phyloP scores from a whole-genome alignment of 2,329 filamentous ascomycete species.

The Clonostachys chloroleuca region DNA sequence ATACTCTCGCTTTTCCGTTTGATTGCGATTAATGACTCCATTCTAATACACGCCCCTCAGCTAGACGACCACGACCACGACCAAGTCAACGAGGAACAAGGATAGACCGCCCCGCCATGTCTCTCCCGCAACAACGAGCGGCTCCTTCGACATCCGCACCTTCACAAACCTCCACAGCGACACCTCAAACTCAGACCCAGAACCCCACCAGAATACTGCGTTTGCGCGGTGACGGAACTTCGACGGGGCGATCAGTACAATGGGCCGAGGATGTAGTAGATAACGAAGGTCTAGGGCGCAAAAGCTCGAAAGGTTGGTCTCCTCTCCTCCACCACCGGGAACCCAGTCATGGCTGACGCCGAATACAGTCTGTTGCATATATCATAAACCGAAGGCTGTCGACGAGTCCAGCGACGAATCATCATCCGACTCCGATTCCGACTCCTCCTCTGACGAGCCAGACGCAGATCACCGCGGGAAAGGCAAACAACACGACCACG shows the following conservation, averaged over 20 bases:
- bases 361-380: constrained; percentile 90
- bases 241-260: constrained; percentile 62
- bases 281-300: constrained; percentile 91
- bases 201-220: constrained; percentile 37
- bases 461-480: constrained; percentile 22
- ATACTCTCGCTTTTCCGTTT: no score
- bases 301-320: constrained; percentile 80
- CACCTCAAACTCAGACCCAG: constrained; percentile 16
- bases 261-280: constrained; percentile 94
- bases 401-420: constrained; percentile 77
- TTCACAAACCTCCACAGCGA: constrained; percentile 25
- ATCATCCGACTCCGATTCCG: constrained; percentile 51
- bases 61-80: no score
- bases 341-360: background rate
- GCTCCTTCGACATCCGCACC: constrained; percentile 13
- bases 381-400: constrained; percentile 77
- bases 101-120: constrained; percentile 11
- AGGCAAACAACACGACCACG: constrained; percentile 28
- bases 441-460: constrained; percentile 35
- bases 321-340: no score
- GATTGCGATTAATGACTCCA: no score
- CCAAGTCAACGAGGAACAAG: background rate
- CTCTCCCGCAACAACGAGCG: constrained; percentile 18
- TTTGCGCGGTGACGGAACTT: constrained; percentile 42
- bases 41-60: no score